Percentiles rank a stretch among this genome's conserved stretches.
Conservation (phyloP, 331 rosid species). For the Ulmus americana region DNA sequence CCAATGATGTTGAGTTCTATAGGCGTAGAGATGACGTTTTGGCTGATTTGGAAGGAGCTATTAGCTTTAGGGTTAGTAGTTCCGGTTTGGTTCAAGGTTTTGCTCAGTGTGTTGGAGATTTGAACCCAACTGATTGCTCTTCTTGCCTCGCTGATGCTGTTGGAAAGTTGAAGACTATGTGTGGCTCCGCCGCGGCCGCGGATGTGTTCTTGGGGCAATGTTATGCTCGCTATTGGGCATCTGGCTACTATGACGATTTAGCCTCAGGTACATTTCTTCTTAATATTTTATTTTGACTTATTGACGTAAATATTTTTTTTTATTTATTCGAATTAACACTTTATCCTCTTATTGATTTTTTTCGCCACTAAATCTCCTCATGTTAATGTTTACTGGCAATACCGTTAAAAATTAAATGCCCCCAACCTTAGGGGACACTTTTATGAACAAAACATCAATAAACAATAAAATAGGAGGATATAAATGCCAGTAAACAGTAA, state of each 20-base stretch:
- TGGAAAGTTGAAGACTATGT: slow-evolving; percentile 66
- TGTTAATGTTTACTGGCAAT: too few relatives aligned
- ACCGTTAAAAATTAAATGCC: too few relatives aligned
- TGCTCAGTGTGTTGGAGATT: slow-evolving; percentile 74
- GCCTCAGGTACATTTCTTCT: slow-evolving; percentile 25
- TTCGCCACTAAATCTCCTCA: too few relatives aligned
- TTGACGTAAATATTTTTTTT: too few relatives aligned
- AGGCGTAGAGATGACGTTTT: slow-evolving; percentile 74
- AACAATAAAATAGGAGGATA: too few relatives aligned
- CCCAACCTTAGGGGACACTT: too few relatives aligned
- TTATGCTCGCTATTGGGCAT: slow-evolving; percentile 79
- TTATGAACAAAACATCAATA: too few relatives aligned
- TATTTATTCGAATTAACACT: too few relatives aligned
- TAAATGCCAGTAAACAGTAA: too few relatives aligned
- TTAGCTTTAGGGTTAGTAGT: slow-evolving; percentile 63
- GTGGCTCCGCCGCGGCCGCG: slow-evolving; percentile 85
- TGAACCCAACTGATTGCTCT: slow-evolving; percentile 57
- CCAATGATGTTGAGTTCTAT: slow-evolving; percentile 57
- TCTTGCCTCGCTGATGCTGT: slow-evolving; percentile 65
- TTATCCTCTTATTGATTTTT: too few relatives aligned
- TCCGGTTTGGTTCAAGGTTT: slow-evolving; percentile 71
- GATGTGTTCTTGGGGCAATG: slow-evolving; percentile 86
- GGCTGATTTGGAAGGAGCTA: slow-evolving; percentile 46
- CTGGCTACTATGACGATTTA: slow-evolving; percentile 57
- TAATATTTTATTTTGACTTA: background rate